These are phyloP conservation scores for Paracorniculantispora psalliotae DNA, from an alignment of 2,329 filamentous ascomycete species.

Conservation along the genomic window DNA sequence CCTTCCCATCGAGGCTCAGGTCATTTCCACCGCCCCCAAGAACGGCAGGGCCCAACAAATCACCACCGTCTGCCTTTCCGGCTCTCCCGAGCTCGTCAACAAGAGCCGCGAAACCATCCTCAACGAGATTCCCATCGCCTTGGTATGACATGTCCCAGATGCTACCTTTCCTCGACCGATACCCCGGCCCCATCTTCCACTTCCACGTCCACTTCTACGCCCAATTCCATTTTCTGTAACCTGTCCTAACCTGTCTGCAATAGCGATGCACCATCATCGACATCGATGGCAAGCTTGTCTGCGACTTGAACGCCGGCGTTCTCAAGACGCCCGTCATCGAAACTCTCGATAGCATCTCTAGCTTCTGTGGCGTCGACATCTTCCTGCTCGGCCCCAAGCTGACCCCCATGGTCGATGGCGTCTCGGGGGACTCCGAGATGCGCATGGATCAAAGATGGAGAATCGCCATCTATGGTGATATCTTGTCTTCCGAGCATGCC, in stretches of 20 bases:
- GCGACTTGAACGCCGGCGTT: slow-evolving; percentile 62
- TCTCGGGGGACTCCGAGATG: slow-evolving; percentile 74
- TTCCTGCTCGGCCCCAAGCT: slow-evolving; percentile 91
- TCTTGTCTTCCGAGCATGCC: slow-evolving; percentile 91
- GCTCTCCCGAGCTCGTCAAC: slow-evolving; percentile 79
- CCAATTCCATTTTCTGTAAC: too few relatives aligned
- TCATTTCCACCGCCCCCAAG: slow-evolving; percentile 77
- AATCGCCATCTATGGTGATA: slow-evolving; percentile 90
- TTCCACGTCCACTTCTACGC: too few relatives aligned
- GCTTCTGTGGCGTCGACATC: slow-evolving; percentile 90
- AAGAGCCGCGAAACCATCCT: slow-evolving; percentile 85
- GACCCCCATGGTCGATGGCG: slow-evolving; percentile 67
- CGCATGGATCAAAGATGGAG: slow-evolving; percentile 86
- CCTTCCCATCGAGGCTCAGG: slow-evolving; percentile 74
- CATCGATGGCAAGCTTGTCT: slow-evolving; percentile 84
- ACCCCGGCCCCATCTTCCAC: too few relatives aligned
- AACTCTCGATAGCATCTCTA: slow-evolving; percentile 80
- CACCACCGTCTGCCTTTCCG: slow-evolving; percentile 88
- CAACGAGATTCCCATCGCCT: slow-evolving; percentile 84
- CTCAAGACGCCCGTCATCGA: slow-evolving; percentile 73
- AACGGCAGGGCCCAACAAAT: slow-evolving; percentile 60
- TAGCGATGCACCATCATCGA: slow-evolving; percentile 92
- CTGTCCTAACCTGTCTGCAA: slow-evolving; percentile 15
- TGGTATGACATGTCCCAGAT: slow-evolving; percentile 61
- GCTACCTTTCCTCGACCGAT: too few relatives aligned